Evolutionary conservation across 2,329 filamentous ascomycete species (phyloP).

Genomic region (Parafenestella ontariensis): DNA sequence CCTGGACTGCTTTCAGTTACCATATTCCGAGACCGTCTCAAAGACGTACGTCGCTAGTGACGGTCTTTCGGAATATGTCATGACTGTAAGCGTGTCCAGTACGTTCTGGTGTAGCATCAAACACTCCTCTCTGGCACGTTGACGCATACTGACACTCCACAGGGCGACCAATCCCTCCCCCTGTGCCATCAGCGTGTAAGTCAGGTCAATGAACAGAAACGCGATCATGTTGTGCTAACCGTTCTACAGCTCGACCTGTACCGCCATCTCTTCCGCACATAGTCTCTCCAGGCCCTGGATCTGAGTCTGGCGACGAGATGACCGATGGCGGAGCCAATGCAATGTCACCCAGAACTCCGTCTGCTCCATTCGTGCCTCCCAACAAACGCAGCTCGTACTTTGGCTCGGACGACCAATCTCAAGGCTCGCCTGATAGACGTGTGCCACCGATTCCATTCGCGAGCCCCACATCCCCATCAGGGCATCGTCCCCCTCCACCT

Average conservation of each 20-base stretch:
- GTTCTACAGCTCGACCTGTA: conserved; percentile 65
- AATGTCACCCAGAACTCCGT: conserved; percentile 37
- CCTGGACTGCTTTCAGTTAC: conserved; percentile 32
- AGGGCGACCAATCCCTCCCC: conserved; percentile 53
- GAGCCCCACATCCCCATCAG: conserved; percentile 44
- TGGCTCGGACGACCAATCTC: conserved; percentile 44
- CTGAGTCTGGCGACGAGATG: conserved; percentile 88
- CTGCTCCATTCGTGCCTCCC: conserved; percentile 34
- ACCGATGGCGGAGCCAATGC: conserved; percentile 47
- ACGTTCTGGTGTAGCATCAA: conserved; percentile 30
- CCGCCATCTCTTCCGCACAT: conserved; percentile 62
- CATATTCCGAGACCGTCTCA: conserved; percentile 38
- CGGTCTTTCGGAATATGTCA: conserved; percentile 44
- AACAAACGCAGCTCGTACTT: conserved; percentile 52
- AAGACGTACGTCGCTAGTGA: conserved; percentile 45
- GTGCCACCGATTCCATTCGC: conserved; percentile 62
- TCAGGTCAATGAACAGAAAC: neutral
- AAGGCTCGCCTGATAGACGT: conserved; percentile 42
- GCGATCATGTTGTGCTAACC: neutral
- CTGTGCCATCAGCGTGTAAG: conserved; percentile 47
- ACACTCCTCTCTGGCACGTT: neutral
- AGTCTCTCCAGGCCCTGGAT: conserved; percentile 76
- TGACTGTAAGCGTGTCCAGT: conserved; percentile 50
- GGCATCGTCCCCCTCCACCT: conserved; percentile 55
- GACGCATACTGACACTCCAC: conserved; percentile 19